A percentile compares a stretch with the other conserved stretches of the same genome.
These are phyloP conservation scores for Wickerhamomyces xylosicus DNA, from an alignment of 805 yeast species.

Conservation along the genomic window DNA sequence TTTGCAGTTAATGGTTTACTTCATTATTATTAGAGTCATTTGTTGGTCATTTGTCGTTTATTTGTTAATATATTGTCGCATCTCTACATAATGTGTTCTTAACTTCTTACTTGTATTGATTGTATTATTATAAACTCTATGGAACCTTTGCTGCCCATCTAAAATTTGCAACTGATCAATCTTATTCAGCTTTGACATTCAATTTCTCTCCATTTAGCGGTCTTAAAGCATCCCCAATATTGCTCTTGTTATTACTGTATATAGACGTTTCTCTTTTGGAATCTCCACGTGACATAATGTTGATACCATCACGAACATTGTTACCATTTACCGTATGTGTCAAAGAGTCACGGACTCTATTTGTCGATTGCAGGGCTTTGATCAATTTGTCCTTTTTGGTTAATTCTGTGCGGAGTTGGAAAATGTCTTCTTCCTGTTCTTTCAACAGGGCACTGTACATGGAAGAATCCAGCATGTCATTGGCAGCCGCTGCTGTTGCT, in stretches of 20 bases:
- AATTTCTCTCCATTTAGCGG: constrained; percentile 13
- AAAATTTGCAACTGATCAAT: too few species aligned
- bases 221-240: constrained; percentile 9
- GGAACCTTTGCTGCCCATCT: too few species aligned
- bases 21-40: too few species aligned
- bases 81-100: too few species aligned
- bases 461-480: constrained; percentile 4
- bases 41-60: too few species aligned
- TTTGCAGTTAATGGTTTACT: too few species aligned
- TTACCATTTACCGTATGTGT: constrained; percentile 12
- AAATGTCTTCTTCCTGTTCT: constrained; percentile 61
- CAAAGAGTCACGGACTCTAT: constrained; percentile 39
- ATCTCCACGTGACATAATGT: constrained; percentile 3
- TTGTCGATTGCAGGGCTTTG: constrained; percentile 57
- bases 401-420: constrained; percentile 49
- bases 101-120: too few species aligned
- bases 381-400: constrained; percentile 74
- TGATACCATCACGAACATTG: not conserved
- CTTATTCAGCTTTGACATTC: too few species aligned
- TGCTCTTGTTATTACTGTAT: not conserved
- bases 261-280: constrained; percentile 13
- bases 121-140: too few species aligned
- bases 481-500: constrained; percentile 6
- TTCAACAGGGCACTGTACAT: constrained; percentile 26
- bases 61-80: too few species aligned